A percentile compares a stretch with the other conserved stretches of the same genome.
These are phyloP conservation scores for Truncatella angustata DNA, from an alignment of 2,329 filamentous ascomycete genomes.

Conservation along the genomic window DNA sequence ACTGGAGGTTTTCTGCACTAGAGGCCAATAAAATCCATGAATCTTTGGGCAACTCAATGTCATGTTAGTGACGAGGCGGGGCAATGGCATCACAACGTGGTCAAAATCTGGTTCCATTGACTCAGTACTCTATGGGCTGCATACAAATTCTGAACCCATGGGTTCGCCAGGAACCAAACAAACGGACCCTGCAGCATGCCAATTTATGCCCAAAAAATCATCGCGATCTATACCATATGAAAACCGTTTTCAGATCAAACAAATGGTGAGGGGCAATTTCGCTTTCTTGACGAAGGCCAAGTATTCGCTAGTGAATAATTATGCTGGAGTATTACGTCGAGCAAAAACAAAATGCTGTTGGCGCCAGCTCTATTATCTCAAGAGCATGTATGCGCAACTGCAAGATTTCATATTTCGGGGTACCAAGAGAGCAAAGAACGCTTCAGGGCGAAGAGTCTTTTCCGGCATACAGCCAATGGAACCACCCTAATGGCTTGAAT, in stretches of 20 bases:
- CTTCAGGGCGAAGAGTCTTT: not conserved
- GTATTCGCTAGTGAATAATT: not conserved
- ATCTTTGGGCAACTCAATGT: too few relatives aligned
- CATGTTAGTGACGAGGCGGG: too few relatives aligned
- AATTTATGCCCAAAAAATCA: not conserved
- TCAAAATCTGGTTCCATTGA: too few relatives aligned
- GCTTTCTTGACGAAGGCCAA: not conserved
- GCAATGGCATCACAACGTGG: too few relatives aligned
- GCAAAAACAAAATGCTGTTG: not conserved
- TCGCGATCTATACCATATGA: not conserved
- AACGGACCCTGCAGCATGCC: too few relatives aligned
- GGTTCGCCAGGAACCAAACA: too few relatives aligned
- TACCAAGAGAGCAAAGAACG: not conserved
- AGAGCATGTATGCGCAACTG: constrained; percentile 5
- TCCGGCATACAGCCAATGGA: constrained; percentile 1
- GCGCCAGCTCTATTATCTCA: constrained; percentile 10
- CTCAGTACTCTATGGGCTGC: not conserved
- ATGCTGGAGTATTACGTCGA: constrained; percentile 6
- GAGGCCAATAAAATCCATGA: too few relatives aligned
- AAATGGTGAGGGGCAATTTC: not conserved
- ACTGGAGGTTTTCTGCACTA: too few relatives aligned
- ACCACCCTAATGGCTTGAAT: constrained; percentile 9
- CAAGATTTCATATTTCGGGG: too few relatives aligned
- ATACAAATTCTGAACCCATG: too few relatives aligned
- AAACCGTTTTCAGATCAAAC: not conserved